Percentiles rank a stretch among this genome's conserved stretches.
Evolutionary conservation across 2,329 filamentous ascomycete species (phyloP).

Genomic region (Colletotrichum tanaceti): DNA sequence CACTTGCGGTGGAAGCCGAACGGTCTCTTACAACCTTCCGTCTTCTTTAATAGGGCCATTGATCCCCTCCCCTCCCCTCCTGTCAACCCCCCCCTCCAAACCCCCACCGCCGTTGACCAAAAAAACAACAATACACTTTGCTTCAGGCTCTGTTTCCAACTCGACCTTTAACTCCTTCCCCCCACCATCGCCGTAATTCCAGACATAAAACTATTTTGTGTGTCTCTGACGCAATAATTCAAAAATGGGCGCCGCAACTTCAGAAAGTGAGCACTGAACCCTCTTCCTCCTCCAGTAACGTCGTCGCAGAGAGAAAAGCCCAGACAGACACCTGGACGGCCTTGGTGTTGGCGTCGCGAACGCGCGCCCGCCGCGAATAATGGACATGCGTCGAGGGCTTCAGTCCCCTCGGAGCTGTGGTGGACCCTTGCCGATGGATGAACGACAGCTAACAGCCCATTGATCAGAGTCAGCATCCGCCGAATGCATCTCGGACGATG

Average conservation of each 20-base stretch:
- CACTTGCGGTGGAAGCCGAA: slow-evolving; percentile 24
- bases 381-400: neutral
- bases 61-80: slow-evolving; percentile 1
- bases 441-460: slow-evolving; percentile 8
- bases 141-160: neutral
- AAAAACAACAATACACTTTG: slow-evolving; percentile 9
- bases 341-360: neutral
- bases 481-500: slow-evolving; percentile 88
- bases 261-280: slow-evolving; percentile 33
- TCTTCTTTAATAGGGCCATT: slow-evolving; percentile 6
- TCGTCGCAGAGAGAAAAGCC: neutral
- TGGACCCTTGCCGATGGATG: neutral
- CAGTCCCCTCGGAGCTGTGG: slow-evolving; percentile 7
- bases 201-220: slow-evolving; percentile 1
- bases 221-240: slow-evolving; percentile 32
- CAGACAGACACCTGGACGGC: neutral
- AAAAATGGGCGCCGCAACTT: slow-evolving; percentile 33
- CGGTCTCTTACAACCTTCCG: neutral
- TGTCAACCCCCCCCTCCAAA: neutral
- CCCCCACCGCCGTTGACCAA: neutral
- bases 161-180: slow-evolving; percentile 5
- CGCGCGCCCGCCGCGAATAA: slow-evolving; percentile 14
- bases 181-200: slow-evolving; percentile 22
- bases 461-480: slow-evolving; percentile 63
- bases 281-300: neutral